Percentiles rank a stretch among this genome's conserved stretches.
phyloP scores from a whole-genome alignment of 495 filamentous ascomycete species.

The Diplogelasinospora grovesii region DNA sequence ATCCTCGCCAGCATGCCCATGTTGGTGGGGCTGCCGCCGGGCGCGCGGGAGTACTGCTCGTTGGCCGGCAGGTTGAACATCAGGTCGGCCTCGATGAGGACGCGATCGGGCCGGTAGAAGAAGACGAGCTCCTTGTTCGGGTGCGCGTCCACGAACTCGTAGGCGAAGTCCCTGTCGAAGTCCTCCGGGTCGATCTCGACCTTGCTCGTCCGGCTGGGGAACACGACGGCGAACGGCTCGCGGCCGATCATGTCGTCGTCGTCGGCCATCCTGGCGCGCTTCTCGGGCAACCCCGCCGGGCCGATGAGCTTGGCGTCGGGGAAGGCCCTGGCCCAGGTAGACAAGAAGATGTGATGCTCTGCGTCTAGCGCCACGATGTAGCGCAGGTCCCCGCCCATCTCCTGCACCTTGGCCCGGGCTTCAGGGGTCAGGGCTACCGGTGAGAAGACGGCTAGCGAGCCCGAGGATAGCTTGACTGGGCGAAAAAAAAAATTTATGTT shows the following conservation, averaged over 20 bases:
- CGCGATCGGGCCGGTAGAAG: conserved; percentile 68
- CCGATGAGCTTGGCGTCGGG: conserved; percentile 74
- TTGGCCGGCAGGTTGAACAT: conserved; percentile 84
- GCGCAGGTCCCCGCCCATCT: conserved; percentile 63
- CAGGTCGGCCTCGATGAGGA: conserved; percentile 86
- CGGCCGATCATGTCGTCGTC: conserved; percentile 53
- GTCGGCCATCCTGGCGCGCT: conserved; percentile 53
- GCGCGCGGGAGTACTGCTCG: conserved; percentile 70
- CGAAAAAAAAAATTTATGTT: background rate
- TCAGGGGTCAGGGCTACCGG: conserved; percentile 76
- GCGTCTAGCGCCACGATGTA: conserved; percentile 85
- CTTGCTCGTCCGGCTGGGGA: conserved; percentile 45
- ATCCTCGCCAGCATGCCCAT: conserved; percentile 58
- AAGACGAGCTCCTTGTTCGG: conserved; percentile 83
- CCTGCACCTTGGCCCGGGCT: conserved; percentile 57
- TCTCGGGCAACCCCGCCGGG: conserved; percentile 79
- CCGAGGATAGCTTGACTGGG: conserved; percentile 69
- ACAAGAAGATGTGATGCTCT: conserved; percentile 88
- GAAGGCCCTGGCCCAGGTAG: conserved; percentile 72
- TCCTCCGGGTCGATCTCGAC: conserved; percentile 52
- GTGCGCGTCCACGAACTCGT: conserved; percentile 76
- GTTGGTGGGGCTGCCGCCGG: conserved; percentile 43
- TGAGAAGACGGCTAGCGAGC: conserved; percentile 83
- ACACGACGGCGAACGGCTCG: conserved; percentile 63
- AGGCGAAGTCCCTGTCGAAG: conserved; percentile 81